Conservation (phyloP, 768 basidiomycete genomes). For the Neoboletus brunneissimus region DNA sequence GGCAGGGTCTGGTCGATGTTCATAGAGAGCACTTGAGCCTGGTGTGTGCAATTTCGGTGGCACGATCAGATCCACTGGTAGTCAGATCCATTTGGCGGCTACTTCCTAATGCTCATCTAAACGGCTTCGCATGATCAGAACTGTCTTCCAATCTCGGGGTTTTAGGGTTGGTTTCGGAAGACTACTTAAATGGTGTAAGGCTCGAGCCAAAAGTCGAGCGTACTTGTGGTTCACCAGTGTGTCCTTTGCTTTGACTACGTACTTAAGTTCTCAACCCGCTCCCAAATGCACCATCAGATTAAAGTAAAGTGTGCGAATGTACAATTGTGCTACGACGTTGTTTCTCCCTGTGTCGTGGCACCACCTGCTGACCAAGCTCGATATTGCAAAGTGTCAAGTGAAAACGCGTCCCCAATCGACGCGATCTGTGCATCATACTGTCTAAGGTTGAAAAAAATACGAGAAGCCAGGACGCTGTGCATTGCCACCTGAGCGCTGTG, state of each 20-base stretch:
- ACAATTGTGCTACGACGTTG: background rate
- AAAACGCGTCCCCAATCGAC: background rate
- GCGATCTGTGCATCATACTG: slow-evolving; percentile 7
- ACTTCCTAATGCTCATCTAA: too few relatives aligned
- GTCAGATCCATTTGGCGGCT: too few relatives aligned
- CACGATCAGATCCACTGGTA: background rate
- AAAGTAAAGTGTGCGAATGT: background rate
- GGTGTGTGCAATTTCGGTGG: too few relatives aligned
- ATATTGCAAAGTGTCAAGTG: slow-evolving; percentile 10
- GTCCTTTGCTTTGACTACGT: background rate
- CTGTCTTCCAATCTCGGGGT: too few relatives aligned
- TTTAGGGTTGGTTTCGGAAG: too few relatives aligned
- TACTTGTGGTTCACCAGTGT: background rate
- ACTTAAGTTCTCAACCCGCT: background rate
- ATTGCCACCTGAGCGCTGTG: slow-evolving; percentile 30
- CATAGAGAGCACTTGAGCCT: too few relatives aligned
- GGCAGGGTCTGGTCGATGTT: too few relatives aligned
- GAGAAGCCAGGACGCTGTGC: slow-evolving; percentile 24
- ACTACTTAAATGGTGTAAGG: too few relatives aligned
- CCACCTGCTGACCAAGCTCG: background rate
- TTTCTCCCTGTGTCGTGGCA: background rate
- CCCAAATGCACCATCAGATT: background rate
- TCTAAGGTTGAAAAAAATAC: slow-evolving; percentile 30
- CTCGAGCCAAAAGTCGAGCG: too few relatives aligned
- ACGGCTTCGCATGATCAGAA: too few relatives aligned